Evolutionary conservation across 495 filamentous ascomycete species (phyloP), one percentile per base, ranked within the genome.

Genomic region (Jackrogersella minutella): DNA sequence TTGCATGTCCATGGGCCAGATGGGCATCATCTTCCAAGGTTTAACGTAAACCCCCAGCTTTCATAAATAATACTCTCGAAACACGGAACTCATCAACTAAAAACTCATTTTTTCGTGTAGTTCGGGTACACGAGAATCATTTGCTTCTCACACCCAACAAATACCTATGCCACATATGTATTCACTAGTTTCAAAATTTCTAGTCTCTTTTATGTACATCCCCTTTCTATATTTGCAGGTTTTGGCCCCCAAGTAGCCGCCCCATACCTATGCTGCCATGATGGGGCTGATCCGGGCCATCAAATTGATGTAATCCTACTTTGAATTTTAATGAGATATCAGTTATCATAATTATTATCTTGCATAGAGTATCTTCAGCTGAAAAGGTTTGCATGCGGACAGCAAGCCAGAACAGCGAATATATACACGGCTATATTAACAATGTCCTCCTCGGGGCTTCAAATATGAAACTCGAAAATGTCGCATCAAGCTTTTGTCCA

Each of bases 291-390:
- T 21, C 21, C 36, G 46, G 37, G 2, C 37, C 46, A 46, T 46
- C 13, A 62, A 44, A 2, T 30, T 43, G 43, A 62, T 28, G 22
- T 17, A 40, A 11, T n/a, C n/a, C n/a, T n/a, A n/a, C n/a, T n/a
- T n/a, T n/a, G n/a, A n/a, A n/a, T n/a, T n/a, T n/a, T n/a, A n/a
- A n/a, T n/a, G 28, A 14, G 58, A 7, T n/a, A 19, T n/a, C 39
- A 13, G 30, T 44, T 36, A 49, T 37, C 13, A 39, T 34, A 30
- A 30, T 3, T 8, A 17, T 19, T 39, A 33, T 31, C 19, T 16
- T 33, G 52, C 51, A 57, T 57, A 16, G 43, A 64, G 61, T 64
- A 51, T 51, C 61, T 44, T 41, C 16, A 11, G 16, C 41, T 34
- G 8, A 30, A 56, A 64, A 52, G 52, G 58, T 64, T 57, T 26